phyloP scores from a whole-genome alignment of 2,329 filamentous ascomycete genomes.

The Tolypocladium ophioglossoides region DNA sequence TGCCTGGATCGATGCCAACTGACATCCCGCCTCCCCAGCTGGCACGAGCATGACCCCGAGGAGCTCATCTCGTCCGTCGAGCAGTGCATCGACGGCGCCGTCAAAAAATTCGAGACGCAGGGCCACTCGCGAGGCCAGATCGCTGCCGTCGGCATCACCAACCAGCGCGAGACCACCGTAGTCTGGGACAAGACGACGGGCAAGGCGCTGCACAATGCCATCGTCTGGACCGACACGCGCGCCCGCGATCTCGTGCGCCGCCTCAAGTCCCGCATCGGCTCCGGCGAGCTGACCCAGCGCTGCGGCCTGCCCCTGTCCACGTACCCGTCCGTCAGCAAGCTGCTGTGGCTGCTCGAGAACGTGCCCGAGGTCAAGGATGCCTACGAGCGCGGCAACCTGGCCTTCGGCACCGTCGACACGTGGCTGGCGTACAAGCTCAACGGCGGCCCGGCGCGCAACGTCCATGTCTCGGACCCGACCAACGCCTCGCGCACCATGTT shows the following conservation, averaged over 20 bases:
- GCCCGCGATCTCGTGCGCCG: conserved; percentile 62
- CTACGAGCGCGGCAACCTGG: conserved; percentile 60
- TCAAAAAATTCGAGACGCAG: conserved; percentile 54
- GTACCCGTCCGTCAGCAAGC: conserved; percentile 69
- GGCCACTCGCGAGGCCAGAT: conserved; percentile 61
- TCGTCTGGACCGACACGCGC: conserved; percentile 79
- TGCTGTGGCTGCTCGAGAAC: conserved; percentile 67
- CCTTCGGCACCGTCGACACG: conserved; percentile 72
- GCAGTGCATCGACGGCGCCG: conserved; percentile 64
- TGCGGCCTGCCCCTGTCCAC: conserved; percentile 74
- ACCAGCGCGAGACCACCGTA: conserved; percentile 73
- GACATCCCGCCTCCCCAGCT: conserved; percentile 37
- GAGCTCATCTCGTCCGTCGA: conserved; percentile 65
- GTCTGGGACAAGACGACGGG: conserved; percentile 72
- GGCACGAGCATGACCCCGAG: conserved; percentile 75
- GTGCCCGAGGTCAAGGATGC: conserved; percentile 54
- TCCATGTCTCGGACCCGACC: conserved; percentile 68
- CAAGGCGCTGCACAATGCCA: conserved; percentile 68
- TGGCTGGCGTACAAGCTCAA: conserved; percentile 77
- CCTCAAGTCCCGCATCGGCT: conserved; percentile 54
- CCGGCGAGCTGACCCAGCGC: conserved; percentile 54
- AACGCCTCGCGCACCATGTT: conserved; percentile 86
- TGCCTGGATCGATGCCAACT: neutral
- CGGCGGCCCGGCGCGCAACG: conserved; percentile 51
- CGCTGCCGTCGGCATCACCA: conserved; percentile 68